These are phyloP conservation scores for Grigorovia transvaalensis DNA, from an alignment of 805 yeast species.

Conservation along the genomic window DNA sequence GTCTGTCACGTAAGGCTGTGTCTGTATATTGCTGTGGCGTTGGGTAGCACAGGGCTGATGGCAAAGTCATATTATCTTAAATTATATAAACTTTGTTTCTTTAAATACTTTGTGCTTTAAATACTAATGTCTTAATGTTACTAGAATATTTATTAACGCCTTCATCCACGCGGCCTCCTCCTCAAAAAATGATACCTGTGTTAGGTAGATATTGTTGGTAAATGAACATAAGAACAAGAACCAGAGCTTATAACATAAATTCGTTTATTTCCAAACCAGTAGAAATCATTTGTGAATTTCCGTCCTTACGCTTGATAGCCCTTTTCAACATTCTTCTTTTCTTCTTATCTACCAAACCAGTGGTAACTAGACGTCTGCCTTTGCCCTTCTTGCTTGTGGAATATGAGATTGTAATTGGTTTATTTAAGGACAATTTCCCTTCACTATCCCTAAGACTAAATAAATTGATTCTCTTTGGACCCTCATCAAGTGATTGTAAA, in stretches of 20 bases:
- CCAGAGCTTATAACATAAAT: slow-evolving; percentile 20
- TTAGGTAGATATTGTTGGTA: background rate
- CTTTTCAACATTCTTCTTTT: slow-evolving; percentile 7
- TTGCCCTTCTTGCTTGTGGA: background rate
- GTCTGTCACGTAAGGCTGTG: too few relatives aligned
- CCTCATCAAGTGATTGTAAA: background rate
- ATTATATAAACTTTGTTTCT: too few relatives aligned
- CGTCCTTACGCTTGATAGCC: slow-evolving; percentile 26
- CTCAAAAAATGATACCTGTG: background rate
- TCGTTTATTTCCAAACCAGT: slow-evolving; percentile 27
- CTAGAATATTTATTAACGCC: background rate
- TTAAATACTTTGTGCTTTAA: background rate
- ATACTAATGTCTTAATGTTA: background rate
- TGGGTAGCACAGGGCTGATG: too few relatives aligned
- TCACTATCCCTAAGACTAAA: slow-evolving; percentile 24
- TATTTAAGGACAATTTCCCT: slow-evolving; percentile 23
- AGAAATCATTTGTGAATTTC: slow-evolving; percentile 27
- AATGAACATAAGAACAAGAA: background rate
- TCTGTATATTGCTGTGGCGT: too few relatives aligned
- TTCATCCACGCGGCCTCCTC: background rate
- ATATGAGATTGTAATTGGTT: slow-evolving; percentile 2
- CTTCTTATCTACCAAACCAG: slow-evolving; percentile 8
- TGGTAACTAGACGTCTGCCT: slow-evolving; percentile 1
- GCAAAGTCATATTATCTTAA: background rate
- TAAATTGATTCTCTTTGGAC: slow-evolving; percentile 16